A percentile compares a stretch with the other conserved stretches of the same genome.
Conservation (phyloP, 345 rosid species). For the Lepidium sativum region DNA sequence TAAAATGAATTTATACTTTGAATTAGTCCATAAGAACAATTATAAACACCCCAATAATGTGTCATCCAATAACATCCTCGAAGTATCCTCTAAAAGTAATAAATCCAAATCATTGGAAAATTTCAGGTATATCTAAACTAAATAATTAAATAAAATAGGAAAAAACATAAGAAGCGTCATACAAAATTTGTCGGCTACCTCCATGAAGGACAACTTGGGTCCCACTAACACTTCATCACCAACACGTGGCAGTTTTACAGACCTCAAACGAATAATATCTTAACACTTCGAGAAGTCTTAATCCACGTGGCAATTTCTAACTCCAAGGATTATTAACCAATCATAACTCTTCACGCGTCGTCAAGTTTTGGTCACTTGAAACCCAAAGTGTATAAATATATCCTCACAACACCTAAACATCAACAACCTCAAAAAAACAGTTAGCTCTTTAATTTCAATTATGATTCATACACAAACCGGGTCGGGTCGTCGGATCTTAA, state of each 20-base stretch:
- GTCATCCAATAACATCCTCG: constrained; percentile 2
- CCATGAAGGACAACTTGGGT: constrained; percentile 9
- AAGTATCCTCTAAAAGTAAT: not conserved
- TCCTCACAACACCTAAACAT: not conserved
- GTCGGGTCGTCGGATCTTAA: constrained; percentile 50
- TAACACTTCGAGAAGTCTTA: not conserved
- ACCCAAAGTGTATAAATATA: constrained; percentile 13
- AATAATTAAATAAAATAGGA: not conserved
- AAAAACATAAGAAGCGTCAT: constrained; percentile 16
- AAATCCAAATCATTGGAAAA: constrained; percentile 2
- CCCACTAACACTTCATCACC: constrained; percentile 11
- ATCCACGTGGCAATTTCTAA: constrained; percentile 4
- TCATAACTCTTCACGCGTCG: constrained; percentile 13
- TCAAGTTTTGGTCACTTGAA: not conserved
- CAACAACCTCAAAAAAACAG: not conserved
- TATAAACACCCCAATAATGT: not conserved
- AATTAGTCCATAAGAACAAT: too few relatives aligned
- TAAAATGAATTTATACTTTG: too few relatives aligned
- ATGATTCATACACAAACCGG: constrained; percentile 34
- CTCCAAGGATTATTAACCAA: not conserved
- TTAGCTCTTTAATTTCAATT: not conserved
- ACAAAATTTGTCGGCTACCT: constrained; percentile 23
- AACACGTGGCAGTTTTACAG: constrained; percentile 10
- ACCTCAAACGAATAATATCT: not conserved
- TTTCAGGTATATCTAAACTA: not conserved